Evolutionary conservation across 2,329 filamentous ascomycete genomes (phyloP), one percentile per base, ranked within the genome.

Genomic region (Colletotrichum sp.): DNA sequence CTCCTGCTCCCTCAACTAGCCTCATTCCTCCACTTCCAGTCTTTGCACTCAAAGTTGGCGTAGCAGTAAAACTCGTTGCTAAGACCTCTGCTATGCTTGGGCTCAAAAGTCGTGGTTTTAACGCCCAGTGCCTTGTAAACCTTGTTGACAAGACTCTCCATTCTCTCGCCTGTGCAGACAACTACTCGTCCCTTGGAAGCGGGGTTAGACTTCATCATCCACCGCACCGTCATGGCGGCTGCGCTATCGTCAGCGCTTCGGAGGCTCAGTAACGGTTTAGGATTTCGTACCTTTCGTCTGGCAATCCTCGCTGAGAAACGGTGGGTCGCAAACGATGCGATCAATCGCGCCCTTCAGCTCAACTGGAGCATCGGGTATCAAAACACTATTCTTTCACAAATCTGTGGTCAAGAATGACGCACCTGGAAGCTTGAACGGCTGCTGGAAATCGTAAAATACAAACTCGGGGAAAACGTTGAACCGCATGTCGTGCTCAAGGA

Each of bases 31-130:
- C 85, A 90, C 59, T 82, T 84, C 89, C 90, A 91, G 6, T 83
- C 83, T 8, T 85, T 85, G 79, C 92, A 91, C 82, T 95, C 93
- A 81, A 95, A 96, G 81, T 95, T 96, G 28, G 95, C 91, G 81
- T 95, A 96, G 83, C 93, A 96, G 81, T 91, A 90, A 82, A 96
- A 97, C 84, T 95, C 94, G 81, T 97, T 97, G 83, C 93, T 95
- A 76, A 97, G 85, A 1, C 93, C 93, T 77, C 92, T 91, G n/a
- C 90, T 89, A 81, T 96, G 95, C 77, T 89, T 87, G 6, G 93
- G 92, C 80, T 93, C 90, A 81, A 93, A 96, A 1, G 90, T 91
- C 1, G 94, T 96, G 6, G 92, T 92, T 70, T 83, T 86, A 32
- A 94, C 84, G 3, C 92, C 92, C 39, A 92, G 86, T 60, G 91